phyloP scores from a whole-genome alignment of 2,329 filamentous ascomycete genomes.

The Aspergillus pseudoviridinutans region DNA sequence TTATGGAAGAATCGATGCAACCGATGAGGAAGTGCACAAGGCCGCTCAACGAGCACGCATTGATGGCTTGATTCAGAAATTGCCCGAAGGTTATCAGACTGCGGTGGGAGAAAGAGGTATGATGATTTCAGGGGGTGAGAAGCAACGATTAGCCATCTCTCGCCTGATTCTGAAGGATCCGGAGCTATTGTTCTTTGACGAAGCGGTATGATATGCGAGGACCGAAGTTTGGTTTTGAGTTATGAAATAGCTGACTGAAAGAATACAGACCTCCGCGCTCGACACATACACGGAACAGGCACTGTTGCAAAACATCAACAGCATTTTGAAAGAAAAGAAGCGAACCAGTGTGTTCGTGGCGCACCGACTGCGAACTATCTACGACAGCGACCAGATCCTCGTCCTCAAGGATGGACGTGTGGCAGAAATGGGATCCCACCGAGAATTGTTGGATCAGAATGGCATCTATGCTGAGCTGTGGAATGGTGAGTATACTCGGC shows the following conservation, averaged over 20 bases:
- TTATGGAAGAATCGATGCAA: slow-evolving; percentile 79
- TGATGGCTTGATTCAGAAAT: slow-evolving; percentile 72
- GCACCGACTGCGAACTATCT: slow-evolving; percentile 87
- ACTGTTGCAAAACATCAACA: slow-evolving; percentile 87
- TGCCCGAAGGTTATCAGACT: slow-evolving; percentile 85
- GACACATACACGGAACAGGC: slow-evolving; percentile 93
- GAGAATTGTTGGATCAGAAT: slow-evolving; percentile 68
- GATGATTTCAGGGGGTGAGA: slow-evolving; percentile 96
- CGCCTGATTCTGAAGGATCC: slow-evolving; percentile 84
- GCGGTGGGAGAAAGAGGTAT: slow-evolving; percentile 90
- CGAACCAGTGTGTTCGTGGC: slow-evolving; percentile 94
- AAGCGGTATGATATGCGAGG: slow-evolving; percentile 57
- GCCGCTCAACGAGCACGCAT: slow-evolving; percentile 81
- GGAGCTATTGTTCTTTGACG: slow-evolving; percentile 87
- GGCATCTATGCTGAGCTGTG: slow-evolving; percentile 84
- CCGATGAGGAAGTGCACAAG: slow-evolving; percentile 66
- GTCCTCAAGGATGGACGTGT: slow-evolving; percentile 80
- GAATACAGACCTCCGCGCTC: slow-evolving; percentile 67
- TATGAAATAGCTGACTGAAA: background rate
- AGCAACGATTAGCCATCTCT: slow-evolving; percentile 82
- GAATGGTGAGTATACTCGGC: slow-evolving; percentile 62
- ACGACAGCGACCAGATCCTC: slow-evolving; percentile 88
- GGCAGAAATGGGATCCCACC: slow-evolving; percentile 85
- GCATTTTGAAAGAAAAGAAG: slow-evolving; percentile 79
- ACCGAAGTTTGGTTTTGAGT: background rate